A percentile compares a stretch with the other conserved stretches of the same genome.
phyloP scores from a whole-genome alignment of 1,284 basidiomycete genomes.

The Schizophyllum commune region DNA sequence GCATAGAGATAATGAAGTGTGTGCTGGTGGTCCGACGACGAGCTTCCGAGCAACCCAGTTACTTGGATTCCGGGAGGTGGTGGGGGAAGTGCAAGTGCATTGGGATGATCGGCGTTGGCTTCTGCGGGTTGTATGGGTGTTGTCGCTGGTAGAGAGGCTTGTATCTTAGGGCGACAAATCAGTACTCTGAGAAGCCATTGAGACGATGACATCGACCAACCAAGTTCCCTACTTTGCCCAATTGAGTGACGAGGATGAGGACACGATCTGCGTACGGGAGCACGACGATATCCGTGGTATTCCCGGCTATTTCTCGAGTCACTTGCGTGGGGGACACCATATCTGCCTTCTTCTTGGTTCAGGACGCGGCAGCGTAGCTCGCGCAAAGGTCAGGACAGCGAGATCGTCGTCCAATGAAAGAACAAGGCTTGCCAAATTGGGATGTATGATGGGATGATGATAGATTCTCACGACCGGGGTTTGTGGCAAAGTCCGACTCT shows the following conservation, averaged over 20 bases:
- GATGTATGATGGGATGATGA: background rate
- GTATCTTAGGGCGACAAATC: constrained; percentile 48
- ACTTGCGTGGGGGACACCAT: background rate
- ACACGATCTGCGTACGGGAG: constrained; percentile 75
- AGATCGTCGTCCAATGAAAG: background rate
- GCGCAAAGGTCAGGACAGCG: too few species aligned
- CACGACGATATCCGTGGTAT: constrained; percentile 66
- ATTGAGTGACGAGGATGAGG: constrained; percentile 78
- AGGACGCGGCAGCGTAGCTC: too few species aligned
- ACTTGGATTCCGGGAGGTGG: constrained; percentile 70
- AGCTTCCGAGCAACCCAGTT: constrained; percentile 70
- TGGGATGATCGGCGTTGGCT: constrained; percentile 27
- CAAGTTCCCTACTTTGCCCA: constrained; percentile 82
- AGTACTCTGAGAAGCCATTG: too few species aligned
- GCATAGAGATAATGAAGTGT: constrained; percentile 79
- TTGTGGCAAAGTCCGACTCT: background rate
- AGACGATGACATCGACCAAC: too few species aligned
- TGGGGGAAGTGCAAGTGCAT: constrained; percentile 43
- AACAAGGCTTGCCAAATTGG: background rate
- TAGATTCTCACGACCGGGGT: background rate
- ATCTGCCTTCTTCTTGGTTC: too few species aligned
- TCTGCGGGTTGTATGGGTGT: constrained; percentile 45
- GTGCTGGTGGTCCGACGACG: constrained; percentile 53
- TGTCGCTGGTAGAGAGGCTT: constrained; percentile 70
- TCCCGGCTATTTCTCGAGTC: constrained; percentile 22